Percentiles rank a stretch among this genome's conserved stretches.
These are phyloP conservation scores for Thuidium tamariscinum DNA, from an alignment of 225 moss, liverwort and hornwort genomes.

Conservation along the genomic window DNA sequence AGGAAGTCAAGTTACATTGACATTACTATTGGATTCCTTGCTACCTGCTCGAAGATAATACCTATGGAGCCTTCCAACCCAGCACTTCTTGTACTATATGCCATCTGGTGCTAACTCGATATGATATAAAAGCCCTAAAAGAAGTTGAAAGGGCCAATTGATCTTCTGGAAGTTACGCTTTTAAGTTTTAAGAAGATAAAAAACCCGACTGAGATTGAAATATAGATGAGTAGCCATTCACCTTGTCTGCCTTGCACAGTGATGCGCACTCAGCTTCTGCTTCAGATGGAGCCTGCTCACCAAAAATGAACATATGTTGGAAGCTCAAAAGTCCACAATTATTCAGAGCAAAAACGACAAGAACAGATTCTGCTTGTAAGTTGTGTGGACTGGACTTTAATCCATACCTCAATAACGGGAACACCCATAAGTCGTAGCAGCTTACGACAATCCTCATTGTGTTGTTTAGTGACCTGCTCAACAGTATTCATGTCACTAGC, in stretches of 20 bases:
- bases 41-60: background rate
- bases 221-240: background rate
- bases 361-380: background rate
- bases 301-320: background rate
- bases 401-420: constrained; percentile 79
- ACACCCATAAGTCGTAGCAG: constrained; percentile 92
- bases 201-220: background rate
- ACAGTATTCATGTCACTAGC: background rate
- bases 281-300: constrained; percentile 78
- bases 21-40: background rate
- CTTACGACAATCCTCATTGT: constrained; percentile 98
- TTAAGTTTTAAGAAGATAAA: background rate
- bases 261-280: constrained; percentile 99
- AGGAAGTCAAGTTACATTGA: background rate
- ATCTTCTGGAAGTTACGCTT: background rate
- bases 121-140: background rate
- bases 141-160: background rate
- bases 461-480: constrained; percentile 66
- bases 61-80: background rate
- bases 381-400: background rate
- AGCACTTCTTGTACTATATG: background rate
- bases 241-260: constrained; percentile 83
- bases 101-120: background rate
- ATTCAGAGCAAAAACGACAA: background rate
- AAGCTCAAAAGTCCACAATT: background rate